These are phyloP conservation scores for Populus davidiana DNA, from an alignment of 345 rosid genomes.

Conservation along the genomic window DNA sequence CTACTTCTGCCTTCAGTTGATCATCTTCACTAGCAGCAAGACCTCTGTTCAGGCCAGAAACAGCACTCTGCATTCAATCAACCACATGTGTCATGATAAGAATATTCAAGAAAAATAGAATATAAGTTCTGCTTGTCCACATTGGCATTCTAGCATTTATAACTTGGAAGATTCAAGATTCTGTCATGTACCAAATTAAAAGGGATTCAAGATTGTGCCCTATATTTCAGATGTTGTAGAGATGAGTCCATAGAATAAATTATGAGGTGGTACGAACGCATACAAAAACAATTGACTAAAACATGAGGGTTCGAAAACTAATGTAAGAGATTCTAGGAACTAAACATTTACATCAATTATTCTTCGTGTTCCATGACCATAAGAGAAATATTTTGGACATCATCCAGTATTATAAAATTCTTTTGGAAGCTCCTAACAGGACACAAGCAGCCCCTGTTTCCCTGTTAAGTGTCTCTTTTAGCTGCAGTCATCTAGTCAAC, in stretches of 20 bases:
- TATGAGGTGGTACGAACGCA: background rate
- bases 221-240: background rate
- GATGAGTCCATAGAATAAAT: background rate
- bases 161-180: background rate
- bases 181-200: background rate
- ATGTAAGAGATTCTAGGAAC: background rate
- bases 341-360: background rate
- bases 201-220: background rate
- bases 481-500: background rate
- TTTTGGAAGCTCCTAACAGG: background rate
- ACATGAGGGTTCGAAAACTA: background rate
- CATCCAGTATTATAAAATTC: background rate
- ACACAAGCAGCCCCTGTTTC: background rate
- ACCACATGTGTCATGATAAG: background rate
- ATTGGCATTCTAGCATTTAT: background rate
- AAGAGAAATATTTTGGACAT: background rate
- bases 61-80: constrained; percentile 52
- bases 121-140: background rate
- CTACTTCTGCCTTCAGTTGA: constrained; percentile 52
- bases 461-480: background rate
- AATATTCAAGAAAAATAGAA: background rate
- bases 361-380: background rate
- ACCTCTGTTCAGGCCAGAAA: constrained; percentile 85
- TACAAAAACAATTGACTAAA: background rate
- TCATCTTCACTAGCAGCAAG: constrained; percentile 72